Base-by-base conservation (phyloP, 495 filamentous ascomycete genomes). In the Penicillium paxilli region DNA sequence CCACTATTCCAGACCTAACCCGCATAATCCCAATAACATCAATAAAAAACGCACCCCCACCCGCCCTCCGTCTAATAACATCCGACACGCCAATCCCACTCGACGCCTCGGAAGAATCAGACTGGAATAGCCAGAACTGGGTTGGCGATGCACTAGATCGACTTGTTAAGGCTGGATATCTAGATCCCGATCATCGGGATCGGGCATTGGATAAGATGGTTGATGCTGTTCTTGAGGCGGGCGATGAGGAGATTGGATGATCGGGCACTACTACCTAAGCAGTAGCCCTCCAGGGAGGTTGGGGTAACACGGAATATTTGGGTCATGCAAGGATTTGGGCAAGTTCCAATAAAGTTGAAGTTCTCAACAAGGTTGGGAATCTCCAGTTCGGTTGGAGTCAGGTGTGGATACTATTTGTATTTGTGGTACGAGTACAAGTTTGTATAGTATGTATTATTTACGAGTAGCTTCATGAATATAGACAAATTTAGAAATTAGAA, bases 121-220 rank as follows among this genome's bases (percentile, higher is more conserved):
- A 64, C 25, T 68, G 65, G 65, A 68, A 66, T 56, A 49, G 57
- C 40, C 65, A 66, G 49, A 63, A 68, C 19, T 68, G 57, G 65
- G 58, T 68, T 1, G 62, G 59, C 8, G 65, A 65, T 58, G 59
- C 40, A 8, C 26, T 68, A 8, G 59, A 12, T 7, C 23, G 57
- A n/a, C 40, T 68, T 19, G 59, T 60, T 11, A 16, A 3, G 1
- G 52, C 30, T 16, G 59, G 55, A 6, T 62, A 54, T 52, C n/a
- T 68, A 48, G 55, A 58, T 46, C 20, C 11, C 0, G 33, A 14
- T 22, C 40, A 4, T 5, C 21, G 33, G 33, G 55, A 57, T 23
- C 42, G 26, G 24, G 65, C 37, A 37, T 10, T 68, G 19, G 65
- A 68, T 44, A 49, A 47, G 46, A 68, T 68, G 65, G 52, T 68